Evolutionary conservation across 257 asterid species (phyloP).

Genomic region (Scutellaria galericulata): DNA sequence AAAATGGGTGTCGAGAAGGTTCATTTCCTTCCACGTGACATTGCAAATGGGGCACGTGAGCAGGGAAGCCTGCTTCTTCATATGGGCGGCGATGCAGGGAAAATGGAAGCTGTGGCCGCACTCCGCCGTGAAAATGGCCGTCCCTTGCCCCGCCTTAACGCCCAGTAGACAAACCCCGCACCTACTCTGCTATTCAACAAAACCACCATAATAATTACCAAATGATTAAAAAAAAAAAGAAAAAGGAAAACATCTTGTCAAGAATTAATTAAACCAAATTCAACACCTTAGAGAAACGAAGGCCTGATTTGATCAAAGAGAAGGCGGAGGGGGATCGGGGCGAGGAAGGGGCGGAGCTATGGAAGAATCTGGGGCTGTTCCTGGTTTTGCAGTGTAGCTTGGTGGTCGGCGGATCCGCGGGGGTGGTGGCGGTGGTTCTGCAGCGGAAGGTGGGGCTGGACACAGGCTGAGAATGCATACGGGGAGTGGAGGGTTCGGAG

Average conservation of each 20-base stretch:
- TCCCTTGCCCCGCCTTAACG: slow-evolving; percentile 85
- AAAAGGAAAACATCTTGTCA: background rate
- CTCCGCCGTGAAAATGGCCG: slow-evolving; percentile 98
- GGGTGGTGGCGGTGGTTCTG: slow-evolving; percentile 45
- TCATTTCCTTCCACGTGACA: slow-evolving; percentile 76
- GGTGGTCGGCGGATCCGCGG: background rate
- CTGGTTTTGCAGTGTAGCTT: slow-evolving; percentile 64
- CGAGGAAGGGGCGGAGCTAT: slow-evolving; percentile 80
- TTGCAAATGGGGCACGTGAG: slow-evolving; percentile 82
- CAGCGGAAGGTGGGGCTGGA: slow-evolving; percentile 62
- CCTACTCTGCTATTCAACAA: slow-evolving; percentile 58
- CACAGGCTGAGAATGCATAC: slow-evolving; percentile 54
- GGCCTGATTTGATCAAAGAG: slow-evolving; percentile 71
- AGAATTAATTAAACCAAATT: slow-evolving; percentile 23
- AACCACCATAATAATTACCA: slow-evolving; percentile 28
- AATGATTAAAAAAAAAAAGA: slow-evolving; percentile 6
- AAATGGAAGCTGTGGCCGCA: slow-evolving; percentile 93
- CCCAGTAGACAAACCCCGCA: slow-evolving; percentile 77
- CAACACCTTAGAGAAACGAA: slow-evolving; percentile 66
- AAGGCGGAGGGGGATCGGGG: slow-evolving; percentile 93
- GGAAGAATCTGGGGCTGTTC: slow-evolving; percentile 64
- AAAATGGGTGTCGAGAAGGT: slow-evolving; percentile 41
- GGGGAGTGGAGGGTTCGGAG: slow-evolving; percentile 92
- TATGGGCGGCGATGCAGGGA: slow-evolving; percentile 80
- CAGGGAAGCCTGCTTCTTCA: slow-evolving; percentile 61